Base-by-base conservation (phyloP, 2,329 filamentous ascomycete genomes). In the Rutstroemia sp. region DNA sequence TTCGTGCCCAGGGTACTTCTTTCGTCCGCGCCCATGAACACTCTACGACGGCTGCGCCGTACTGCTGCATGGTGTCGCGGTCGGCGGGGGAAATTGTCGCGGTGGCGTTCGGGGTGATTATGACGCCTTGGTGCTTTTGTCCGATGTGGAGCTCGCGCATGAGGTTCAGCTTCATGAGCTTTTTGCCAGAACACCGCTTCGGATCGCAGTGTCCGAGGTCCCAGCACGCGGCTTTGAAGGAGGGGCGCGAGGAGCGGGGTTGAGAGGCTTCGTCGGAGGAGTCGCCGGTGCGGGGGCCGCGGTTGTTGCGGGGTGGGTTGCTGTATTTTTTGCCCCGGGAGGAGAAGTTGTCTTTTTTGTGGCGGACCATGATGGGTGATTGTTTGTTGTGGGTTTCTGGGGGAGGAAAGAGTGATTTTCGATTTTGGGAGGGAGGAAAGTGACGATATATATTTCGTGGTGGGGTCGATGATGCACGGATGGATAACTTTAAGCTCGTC, bases 171-270 rank as follows among this genome's bases (percentile, higher is more conserved):
- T 87, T 86, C 81, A 99, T 96, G 36, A 99, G 80, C 61, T 89
- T 86, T 76, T 99, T 99, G 34, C 94, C 94, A 0, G 92, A 96
- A 74, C 94, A 99, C 65, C 92, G 80, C 73, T 96, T 97, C 8
- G 92, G 90, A 69, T 99, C 94, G 76, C 94, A 99, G 75, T 99
- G 94, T 60, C 92, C 92, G 36, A 99, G 79, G 69, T 99, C 94
- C 94, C 94, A 99, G 72, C 92, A 96, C 58, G 92, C 94, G 49
- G 94, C 92, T 74, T 95, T 95, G 80, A 92, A 96, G 21, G 75
- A 68, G 40, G 74, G 84, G 61, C 66, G 80, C 49, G 67, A 59
- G 54, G 66, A 57, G 56, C 67, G 67, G 54, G 73, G 65, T 61
- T 71, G 63, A 64, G 64, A 64, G 54, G 76, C 71, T 59, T 75